A percentile compares a stretch with the other conserved stretches of the same genome.
Conservation (phyloP, 352 stramenopile genomes). For the Phytopythium chamaehyphon region DNA sequence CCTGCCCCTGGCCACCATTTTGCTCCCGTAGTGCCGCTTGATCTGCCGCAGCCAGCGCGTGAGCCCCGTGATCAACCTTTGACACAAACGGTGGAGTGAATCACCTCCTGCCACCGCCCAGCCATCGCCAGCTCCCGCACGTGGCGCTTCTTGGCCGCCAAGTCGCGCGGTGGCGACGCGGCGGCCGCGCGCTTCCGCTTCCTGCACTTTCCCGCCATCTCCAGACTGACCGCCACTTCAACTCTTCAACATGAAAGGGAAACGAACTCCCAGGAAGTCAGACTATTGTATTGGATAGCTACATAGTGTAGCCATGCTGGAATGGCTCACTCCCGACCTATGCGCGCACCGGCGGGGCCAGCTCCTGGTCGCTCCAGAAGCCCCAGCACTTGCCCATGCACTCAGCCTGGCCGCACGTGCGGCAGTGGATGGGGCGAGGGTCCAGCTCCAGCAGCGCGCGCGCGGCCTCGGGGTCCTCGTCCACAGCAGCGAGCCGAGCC, state of each 20-base stretch:
- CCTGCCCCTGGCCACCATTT: constrained; percentile 66
- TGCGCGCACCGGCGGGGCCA: constrained; percentile 5
- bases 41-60: constrained; percentile 32
- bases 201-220: constrained; percentile 10
- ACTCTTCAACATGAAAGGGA: constrained; percentile 6
- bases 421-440: constrained; percentile 55
- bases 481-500: constrained; percentile 34
- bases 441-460: constrained; percentile 20
- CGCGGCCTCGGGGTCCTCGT: constrained; percentile 33
- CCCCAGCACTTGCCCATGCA: constrained; percentile 74
- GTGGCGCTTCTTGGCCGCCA: constrained; percentile 70
- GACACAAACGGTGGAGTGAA: too few species aligned
- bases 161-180: constrained; percentile 12
- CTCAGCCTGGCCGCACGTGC: constrained; percentile 43
- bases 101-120: constrained; percentile 48
- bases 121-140: constrained; percentile 61
- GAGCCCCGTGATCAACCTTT: neutral
- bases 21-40: constrained; percentile 53
- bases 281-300: neutral
- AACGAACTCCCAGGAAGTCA: constrained; percentile 10
- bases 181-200: constrained; percentile 13
- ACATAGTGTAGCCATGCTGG: constrained; percentile 1
- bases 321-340: too few species aligned
- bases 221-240: constrained; percentile 4
- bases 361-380: constrained; percentile 61